phyloP scores from a whole-genome alignment of 1,139 yeast species.

The Debaryomyces subglobosus region DNA sequence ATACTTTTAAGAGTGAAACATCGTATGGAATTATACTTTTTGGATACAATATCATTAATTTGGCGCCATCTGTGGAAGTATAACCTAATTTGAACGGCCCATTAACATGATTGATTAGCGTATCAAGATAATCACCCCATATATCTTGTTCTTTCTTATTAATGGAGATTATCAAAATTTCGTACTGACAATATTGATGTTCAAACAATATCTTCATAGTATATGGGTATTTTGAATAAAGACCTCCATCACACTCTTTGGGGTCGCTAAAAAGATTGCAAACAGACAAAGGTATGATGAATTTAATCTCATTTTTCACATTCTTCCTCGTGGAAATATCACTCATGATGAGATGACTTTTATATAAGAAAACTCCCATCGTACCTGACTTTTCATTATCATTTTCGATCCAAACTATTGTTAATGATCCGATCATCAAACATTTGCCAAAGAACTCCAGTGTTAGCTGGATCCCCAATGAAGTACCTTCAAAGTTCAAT shows the following conservation, averaged over 20 bases:
- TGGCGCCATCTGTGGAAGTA: constrained; percentile 17
- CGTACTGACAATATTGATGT: constrained; percentile 41
- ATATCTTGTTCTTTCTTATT: constrained; percentile 33
- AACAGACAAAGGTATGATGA: constrained; percentile 52
- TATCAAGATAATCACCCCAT: constrained; percentile 45
- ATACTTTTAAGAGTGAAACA: constrained; percentile 12
- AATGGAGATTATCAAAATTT: constrained; percentile 44
- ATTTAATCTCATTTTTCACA: constrained; percentile 34
- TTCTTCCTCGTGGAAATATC: constrained; percentile 22
- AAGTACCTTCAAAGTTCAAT: constrained; percentile 17
- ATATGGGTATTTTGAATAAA: constrained; percentile 32
- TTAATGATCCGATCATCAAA: constrained; percentile 42
- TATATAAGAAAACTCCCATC: constrained; percentile 50
- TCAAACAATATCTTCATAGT: constrained; percentile 53
- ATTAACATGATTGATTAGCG: constrained; percentile 40
- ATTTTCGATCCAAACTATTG: constrained; percentile 39
- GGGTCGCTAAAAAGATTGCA: constrained; percentile 26
- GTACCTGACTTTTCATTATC: constrained; percentile 19
- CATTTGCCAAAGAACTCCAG: constrained; percentile 44
- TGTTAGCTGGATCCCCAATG: constrained; percentile 23
- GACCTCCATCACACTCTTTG: constrained; percentile 38
- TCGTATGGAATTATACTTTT: constrained; percentile 18
- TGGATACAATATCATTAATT: constrained; percentile 19
- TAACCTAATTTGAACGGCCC: constrained; percentile 44
- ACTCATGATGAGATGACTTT: constrained; percentile 48